Evolutionary conservation across 2,329 filamentous ascomycete species (phyloP), one percentile per base, ranked within the genome.

Genomic region (Chrysosporium keratinophilum): DNA sequence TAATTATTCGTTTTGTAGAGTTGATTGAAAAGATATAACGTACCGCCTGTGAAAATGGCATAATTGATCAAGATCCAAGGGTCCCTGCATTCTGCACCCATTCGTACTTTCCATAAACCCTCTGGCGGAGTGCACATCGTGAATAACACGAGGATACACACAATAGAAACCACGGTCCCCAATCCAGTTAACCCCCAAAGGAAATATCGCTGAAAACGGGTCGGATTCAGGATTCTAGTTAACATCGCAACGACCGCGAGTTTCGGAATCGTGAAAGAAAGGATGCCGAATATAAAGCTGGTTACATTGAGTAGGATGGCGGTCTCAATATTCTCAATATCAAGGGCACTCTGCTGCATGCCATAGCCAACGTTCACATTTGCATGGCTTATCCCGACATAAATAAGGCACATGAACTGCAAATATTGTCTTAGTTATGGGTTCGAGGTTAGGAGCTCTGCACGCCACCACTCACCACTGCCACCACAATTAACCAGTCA

Each of bases 211-310:
- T 74, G 71, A 7, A 48, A 33, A 15, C 55, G 57, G 23, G 63
- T 61, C 0, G 72, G 71, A 57, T 71, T 71, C 46, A 74, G 58
- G 10, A 74, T 63, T 5, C 67, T 65, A 2, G 63, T 63, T 3
- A 75, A 62, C 2, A 75, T 64, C 1, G 64, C 61, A 6, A 72
- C 65, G 39, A 72, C 70, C 34, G 70, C 71, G 9, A 74, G 62
- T 60, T 75, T 75, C 3, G 72, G 72, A 0, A 74, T 50, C 1
- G 58, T 65, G 52, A 75, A 73, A 1, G 69, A 68, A 55, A 71
- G 56, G 9, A 74, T 59, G 3, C 70, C 69, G 1, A 69, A 66
- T 0, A 62, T 59, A 54, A 74, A 74, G 17, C 64, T 67, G 37
- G 66, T 59, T 11, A 69, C 62, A 3, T 67, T 72, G 58, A 64